These are phyloP conservation scores for Fusarium subtropicale DNA, from an alignment of 2,329 filamentous ascomycete species.

Conservation along the genomic window DNA sequence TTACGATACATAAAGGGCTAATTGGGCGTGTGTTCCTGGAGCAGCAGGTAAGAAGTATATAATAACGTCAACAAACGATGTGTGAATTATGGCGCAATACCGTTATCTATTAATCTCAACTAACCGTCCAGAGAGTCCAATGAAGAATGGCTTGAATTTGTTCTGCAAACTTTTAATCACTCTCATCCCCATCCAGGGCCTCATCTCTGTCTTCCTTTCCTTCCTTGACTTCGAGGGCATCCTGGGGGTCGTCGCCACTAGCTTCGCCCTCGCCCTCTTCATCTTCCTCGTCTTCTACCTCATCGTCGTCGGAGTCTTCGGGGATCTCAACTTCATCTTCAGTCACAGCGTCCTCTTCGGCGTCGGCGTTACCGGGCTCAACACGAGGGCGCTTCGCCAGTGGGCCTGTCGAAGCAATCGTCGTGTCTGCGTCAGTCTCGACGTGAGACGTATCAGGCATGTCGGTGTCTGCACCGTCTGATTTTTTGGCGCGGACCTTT, in stretches of 20 bases:
- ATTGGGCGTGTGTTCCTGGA: not conserved
- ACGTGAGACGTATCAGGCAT: slow-evolving; percentile 52
- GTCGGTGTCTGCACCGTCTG: slow-evolving; percentile 51
- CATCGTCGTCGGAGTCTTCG: slow-evolving; percentile 61
- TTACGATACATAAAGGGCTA: not conserved
- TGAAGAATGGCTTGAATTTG: not conserved
- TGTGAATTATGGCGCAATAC: not conserved
- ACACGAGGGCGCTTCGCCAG: slow-evolving; percentile 61
- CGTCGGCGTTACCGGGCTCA: slow-evolving; percentile 55
- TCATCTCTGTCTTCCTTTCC: slow-evolving; percentile 67
- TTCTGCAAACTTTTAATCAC: slow-evolving; percentile 56
- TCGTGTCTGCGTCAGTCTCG: slow-evolving; percentile 50
- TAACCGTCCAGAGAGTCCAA: not conserved
- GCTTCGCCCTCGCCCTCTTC: slow-evolving; percentile 56
- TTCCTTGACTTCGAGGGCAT: slow-evolving; percentile 63
- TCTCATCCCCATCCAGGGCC: slow-evolving; percentile 71
- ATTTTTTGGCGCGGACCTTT: slow-evolving; percentile 75
- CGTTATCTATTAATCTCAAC: slow-evolving; percentile 1
- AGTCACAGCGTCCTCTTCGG: slow-evolving; percentile 52
- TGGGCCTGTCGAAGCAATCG: slow-evolving; percentile 48
- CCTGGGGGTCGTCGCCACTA: slow-evolving; percentile 66
- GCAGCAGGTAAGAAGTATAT: not conserved
- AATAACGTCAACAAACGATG: not conserved
- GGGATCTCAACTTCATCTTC: slow-evolving; percentile 60
- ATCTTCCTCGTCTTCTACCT: slow-evolving; percentile 59